phyloP scores from a whole-genome alignment of 306 rosid genomes.

The Dalbergia oliveri region DNA sequence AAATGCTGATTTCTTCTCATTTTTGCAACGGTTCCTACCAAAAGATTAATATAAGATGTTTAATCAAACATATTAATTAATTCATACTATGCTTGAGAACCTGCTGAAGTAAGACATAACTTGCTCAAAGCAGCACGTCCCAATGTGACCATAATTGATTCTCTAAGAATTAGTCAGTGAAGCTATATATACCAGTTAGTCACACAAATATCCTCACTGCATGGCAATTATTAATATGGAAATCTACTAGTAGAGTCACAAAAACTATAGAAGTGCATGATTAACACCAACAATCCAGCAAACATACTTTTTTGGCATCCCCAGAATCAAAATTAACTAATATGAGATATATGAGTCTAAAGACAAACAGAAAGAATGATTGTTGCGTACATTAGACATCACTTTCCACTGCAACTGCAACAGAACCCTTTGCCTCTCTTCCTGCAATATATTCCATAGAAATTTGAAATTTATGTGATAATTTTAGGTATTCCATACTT shows the following conservation, averaged over 20 bases:
- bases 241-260: slow-evolving; percentile 1
- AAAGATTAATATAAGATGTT: neutral
- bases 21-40: neutral
- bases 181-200: neutral
- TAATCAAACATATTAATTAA: neutral
- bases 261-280: slow-evolving; percentile 13
- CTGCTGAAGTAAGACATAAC: slow-evolving; percentile 1
- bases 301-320: slow-evolving; percentile 19
- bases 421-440: no score
- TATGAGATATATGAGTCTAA: no score
- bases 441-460: no score
- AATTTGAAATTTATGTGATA: neutral
- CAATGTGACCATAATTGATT: neutral
- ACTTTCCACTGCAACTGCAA: no score
- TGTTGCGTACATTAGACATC: no score
- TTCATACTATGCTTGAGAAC: slow-evolving; percentile 11
- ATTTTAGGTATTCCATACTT: slow-evolving; percentile 59
- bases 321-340: slow-evolving; percentile 25
- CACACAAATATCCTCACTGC: neutral
- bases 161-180: neutral
- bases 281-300: slow-evolving; percentile 18
- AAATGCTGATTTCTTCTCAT: slow-evolving; percentile 32
- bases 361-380: no score
- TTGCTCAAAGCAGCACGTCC: neutral
- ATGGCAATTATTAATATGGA: slow-evolving; percentile 1